These are phyloP conservation scores for Tubosaeta sp. DNA, from an alignment of 768 basidiomycete species.

Conservation along the genomic window DNA sequence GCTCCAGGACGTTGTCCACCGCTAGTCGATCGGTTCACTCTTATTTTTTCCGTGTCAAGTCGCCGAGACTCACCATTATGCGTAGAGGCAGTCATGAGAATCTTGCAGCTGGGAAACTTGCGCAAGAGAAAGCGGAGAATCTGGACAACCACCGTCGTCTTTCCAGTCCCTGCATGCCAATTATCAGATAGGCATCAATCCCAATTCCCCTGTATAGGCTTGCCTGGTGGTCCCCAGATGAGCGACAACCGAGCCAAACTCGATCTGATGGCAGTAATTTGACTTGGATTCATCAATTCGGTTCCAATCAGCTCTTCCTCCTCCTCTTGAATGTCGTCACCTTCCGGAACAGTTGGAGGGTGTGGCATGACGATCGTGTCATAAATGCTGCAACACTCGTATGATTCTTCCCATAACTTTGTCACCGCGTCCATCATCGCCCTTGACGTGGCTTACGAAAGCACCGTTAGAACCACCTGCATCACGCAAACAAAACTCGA, in stretches of 20 bases:
- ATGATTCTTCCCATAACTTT: conserved; percentile 40
- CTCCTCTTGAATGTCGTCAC: conserved; percentile 2
- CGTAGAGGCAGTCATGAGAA: conserved; percentile 69
- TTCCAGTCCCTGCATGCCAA: conserved; percentile 53
- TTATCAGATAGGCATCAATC: background rate
- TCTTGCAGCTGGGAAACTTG: conserved; percentile 36
- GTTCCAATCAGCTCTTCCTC: conserved; percentile 13
- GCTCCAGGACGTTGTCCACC: conserved; percentile 66
- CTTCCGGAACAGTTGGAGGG: conserved; percentile 17
- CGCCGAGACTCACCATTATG: conserved; percentile 47
- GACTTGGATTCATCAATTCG: conserved; percentile 49
- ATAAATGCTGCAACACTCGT: conserved; percentile 48
- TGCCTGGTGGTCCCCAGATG: conserved; percentile 71
- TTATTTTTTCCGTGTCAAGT: background rate
- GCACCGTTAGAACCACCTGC: conserved; percentile 1
- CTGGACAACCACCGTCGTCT: conserved; percentile 66
- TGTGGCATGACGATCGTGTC: conserved; percentile 38
- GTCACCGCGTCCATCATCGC: conserved; percentile 64
- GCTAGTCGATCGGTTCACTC: conserved; percentile 36
- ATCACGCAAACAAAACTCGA: background rate
- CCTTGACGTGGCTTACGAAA: conserved; percentile 47
- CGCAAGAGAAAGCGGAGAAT: conserved; percentile 45
- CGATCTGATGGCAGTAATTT: conserved; percentile 45
- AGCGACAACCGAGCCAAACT: conserved; percentile 44
- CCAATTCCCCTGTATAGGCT: background rate